Evolutionary conservation across 78 protist species (phyloP), one percentile per base, ranked within the genome.

Genomic region (Dictyostelium purpureum): DNA sequence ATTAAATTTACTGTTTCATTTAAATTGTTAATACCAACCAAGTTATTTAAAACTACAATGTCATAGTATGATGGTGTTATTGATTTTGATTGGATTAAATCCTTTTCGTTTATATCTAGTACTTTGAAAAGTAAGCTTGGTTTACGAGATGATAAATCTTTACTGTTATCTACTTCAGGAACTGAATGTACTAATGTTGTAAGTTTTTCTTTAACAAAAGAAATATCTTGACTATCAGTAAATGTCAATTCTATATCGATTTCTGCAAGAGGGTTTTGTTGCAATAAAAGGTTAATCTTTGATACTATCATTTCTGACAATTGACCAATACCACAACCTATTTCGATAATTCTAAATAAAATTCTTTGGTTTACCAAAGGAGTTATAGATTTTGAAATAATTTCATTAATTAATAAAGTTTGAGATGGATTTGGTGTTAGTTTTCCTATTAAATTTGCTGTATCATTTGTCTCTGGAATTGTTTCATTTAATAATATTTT

Each of bases 251-350:
- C 88, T 0, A 79, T 49, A 18, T 79, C 66, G 31, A 79, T 26
- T 18, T 47, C 52, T 5, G 12, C 11, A 2, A 43, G 18, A 19
- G 49, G 57, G 42, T 70, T 42, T 9, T 19, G 5, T 31, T 69
- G 37, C 1, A 79, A 33, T 3, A 65, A 16, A 0, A 7, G 1
- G 35, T 26, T 35, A 24, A 79, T 47, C 19, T 19, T 79, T 4
- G 2, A 1, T 4, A 65, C 26, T 21, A 79, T 12, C 6, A 26
- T 21, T 1, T 26, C 14, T 33, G 88, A 42, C 1, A 79, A 35
- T 31, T 43, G n/a, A 49, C 77, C 74, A 19, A 71, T 79, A 28
- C 77, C 88, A 65, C 77, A 70, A 12, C 77, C 75, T 45, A 79
- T 47, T 49, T 79, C 88, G 10, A 79, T 52, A 26, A 79, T 79